These are phyloP conservation scores for Daldinia grandis DNA, from an alignment of 495 filamentous ascomycete genomes.

Conservation along the genomic window DNA sequence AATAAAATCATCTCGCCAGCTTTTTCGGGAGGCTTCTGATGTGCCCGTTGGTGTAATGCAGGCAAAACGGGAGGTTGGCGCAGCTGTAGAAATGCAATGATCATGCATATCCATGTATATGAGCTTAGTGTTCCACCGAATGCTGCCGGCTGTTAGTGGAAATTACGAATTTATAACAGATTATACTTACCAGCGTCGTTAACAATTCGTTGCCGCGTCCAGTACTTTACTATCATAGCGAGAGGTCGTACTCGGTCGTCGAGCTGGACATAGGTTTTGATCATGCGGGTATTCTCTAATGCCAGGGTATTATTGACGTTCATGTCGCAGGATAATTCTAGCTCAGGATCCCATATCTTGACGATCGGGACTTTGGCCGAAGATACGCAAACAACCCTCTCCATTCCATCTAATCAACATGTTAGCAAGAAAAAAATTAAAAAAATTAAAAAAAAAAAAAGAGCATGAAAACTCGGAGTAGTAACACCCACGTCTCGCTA, in stretches of 20 bases:
- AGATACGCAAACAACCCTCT: conserved; percentile 90
- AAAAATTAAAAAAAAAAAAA: too few species aligned
- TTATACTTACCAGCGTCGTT: conserved; percentile 87
- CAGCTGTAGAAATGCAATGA: conserved; percentile 94
- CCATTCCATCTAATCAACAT: conserved; percentile 80
- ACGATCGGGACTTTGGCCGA: conserved; percentile 97
- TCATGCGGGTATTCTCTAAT: conserved; percentile 96
- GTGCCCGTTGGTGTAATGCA: conserved; percentile 79
- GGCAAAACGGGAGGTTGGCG: conserved; percentile 88
- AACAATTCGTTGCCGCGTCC: conserved; percentile 89
- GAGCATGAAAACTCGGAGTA: conserved; percentile 39
- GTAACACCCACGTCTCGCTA: conserved; percentile 74
- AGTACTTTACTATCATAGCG: conserved; percentile 96
- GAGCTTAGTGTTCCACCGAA: conserved; percentile 95
- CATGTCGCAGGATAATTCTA: conserved; percentile 93
- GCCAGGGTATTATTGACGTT: conserved; percentile 97
- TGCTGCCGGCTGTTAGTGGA: conserved; percentile 58
- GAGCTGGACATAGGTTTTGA: conserved; percentile 94
- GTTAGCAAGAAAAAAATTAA: too few species aligned
- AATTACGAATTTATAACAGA: neutral
- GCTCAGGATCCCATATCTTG: conserved; percentile 97
- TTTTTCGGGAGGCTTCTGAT: conserved; percentile 64
- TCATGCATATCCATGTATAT: conserved; percentile 99
- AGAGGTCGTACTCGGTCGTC: conserved; percentile 89
- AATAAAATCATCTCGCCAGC: conserved; percentile 76